Base-by-base conservation (phyloP, 2,329 filamentous ascomycete species). In the Dothiorella sarmentorum region DNA sequence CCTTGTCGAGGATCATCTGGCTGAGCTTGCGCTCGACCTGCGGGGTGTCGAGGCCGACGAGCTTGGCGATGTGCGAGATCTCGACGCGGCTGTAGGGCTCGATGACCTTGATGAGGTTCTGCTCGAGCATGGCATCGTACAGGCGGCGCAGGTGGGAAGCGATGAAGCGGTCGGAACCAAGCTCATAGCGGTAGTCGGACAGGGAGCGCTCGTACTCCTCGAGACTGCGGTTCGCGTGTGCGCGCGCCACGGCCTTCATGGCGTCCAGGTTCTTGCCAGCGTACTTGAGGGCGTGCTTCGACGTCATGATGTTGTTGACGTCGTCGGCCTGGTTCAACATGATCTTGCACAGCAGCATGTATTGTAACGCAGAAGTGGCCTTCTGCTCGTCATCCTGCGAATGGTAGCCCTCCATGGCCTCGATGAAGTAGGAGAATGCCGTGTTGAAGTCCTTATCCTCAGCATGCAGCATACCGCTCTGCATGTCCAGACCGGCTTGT, bases 391-490 rank as follows among this genome's bases (percentile, higher is more conserved):
- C 91, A 66, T 99, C 94, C 74, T 96, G 91, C 45, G 88, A 87
- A 77, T 94, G 91, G 76, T 97, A 99, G 61, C 94, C 94, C 73
- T 99, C 94, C 63, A 99, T 85, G 2, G 95, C 94, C 79, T 99
- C 94, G 75, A 99, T 97, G 76, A 99, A 99, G 82, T 99, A 99
- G 51, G 92, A 97, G 76, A 89, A 99, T 51, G 94, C 91, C 24
- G 94, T 99, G 80, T 95, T 97, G 83, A 99, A 99, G 79, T 99
- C 95, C 78, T 91, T 90, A 73, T 99, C 94, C 77, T 99, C 95
- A 22, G 94, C 94, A 75, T 99, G 95, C 60, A 99, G 85, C 88
- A 97, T 97, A 65, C 94, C 95, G 64, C 91, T 96, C 80, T 99
- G 94, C 94, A 99, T 97, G 72, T 99, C 94, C 65, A 99, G 84